Percentiles rank a stretch among this genome's conserved stretches.
These are phyloP conservation scores for Nepenthes alata DNA, from an alignment of 179 eudicot species.

Conservation along the genomic window DNA sequence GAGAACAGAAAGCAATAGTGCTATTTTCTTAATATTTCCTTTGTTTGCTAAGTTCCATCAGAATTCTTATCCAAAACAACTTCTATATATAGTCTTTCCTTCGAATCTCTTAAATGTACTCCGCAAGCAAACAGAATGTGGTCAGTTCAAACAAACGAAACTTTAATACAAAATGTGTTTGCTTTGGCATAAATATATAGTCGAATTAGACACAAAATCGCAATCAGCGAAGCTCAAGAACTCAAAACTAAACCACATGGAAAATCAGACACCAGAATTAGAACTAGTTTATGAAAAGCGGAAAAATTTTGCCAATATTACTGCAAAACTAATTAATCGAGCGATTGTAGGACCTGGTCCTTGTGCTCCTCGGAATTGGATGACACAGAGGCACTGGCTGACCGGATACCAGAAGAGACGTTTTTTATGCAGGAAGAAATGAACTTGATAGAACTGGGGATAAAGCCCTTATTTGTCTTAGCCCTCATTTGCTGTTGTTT, in stretches of 20 bases:
- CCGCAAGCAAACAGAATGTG: background rate
- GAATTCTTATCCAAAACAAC: background rate
- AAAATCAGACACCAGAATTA: background rate
- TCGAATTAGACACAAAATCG: background rate
- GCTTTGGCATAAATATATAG: background rate
- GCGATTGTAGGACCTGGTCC: conserved; percentile 35
- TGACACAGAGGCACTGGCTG: conserved; percentile 50
- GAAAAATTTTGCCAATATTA: background rate
- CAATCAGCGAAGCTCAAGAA: background rate
- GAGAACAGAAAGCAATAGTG: no score
- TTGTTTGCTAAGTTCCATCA: no score
- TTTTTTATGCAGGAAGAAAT: conserved; percentile 55
- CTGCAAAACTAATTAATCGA: background rate
- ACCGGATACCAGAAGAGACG: conserved; percentile 55
- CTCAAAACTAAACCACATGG: background rate
- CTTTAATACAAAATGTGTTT: background rate
- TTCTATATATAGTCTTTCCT: background rate
- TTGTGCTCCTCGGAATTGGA: conserved; percentile 36
- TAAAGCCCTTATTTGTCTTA: conserved; percentile 18
- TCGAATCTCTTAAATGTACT: background rate
- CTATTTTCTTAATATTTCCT: no score
- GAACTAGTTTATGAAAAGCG: background rate
- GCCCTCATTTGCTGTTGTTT: conserved; percentile 31
- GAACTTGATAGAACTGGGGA: conserved; percentile 43
- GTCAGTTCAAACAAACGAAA: background rate